Conservation (phyloP, 345 rosid species). For the Combretum micranthum region DNA sequence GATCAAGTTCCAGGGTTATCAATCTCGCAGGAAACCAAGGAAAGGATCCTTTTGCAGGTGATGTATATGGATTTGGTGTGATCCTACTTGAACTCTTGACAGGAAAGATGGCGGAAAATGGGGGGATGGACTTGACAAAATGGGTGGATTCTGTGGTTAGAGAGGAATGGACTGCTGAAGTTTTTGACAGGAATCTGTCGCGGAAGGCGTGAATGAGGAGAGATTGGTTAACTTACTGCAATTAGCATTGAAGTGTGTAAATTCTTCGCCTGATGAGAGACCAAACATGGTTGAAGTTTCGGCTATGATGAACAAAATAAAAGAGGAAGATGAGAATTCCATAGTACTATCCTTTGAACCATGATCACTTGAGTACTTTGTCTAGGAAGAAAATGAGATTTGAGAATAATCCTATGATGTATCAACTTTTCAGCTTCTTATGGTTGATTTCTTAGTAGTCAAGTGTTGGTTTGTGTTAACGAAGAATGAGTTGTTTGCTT, state of each 20-base stretch:
- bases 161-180: conserved; percentile 17
- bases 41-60: background rate
- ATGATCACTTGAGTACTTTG: background rate
- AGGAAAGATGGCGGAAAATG: conserved; percentile 7
- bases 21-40: background rate
- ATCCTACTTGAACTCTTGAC: conserved; percentile 15
- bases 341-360: background rate
- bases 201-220: conserved; percentile 5
- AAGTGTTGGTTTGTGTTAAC: background rate
- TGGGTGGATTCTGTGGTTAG: conserved; percentile 13
- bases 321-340: conserved; percentile 17
- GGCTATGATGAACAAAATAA: conserved; percentile 9
- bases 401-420: too few species aligned
- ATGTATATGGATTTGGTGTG: conserved; percentile 9
- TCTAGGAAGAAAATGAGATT: too few species aligned
- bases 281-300: conserved; percentile 4
- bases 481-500: background rate
- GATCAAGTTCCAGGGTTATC: background rate
- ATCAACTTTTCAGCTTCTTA: too few species aligned
- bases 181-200: conserved; percentile 5
- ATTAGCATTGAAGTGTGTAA: conserved; percentile 14
- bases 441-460: background rate
- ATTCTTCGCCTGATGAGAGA: background rate
- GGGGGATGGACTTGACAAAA: conserved; percentile 4
- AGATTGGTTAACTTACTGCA: conserved; percentile 17